Evolutionary conservation across 768 basidiomycete genomes (phyloP), one percentile per base, ranked within the genome.

Genomic region (Boletales sp.): DNA sequence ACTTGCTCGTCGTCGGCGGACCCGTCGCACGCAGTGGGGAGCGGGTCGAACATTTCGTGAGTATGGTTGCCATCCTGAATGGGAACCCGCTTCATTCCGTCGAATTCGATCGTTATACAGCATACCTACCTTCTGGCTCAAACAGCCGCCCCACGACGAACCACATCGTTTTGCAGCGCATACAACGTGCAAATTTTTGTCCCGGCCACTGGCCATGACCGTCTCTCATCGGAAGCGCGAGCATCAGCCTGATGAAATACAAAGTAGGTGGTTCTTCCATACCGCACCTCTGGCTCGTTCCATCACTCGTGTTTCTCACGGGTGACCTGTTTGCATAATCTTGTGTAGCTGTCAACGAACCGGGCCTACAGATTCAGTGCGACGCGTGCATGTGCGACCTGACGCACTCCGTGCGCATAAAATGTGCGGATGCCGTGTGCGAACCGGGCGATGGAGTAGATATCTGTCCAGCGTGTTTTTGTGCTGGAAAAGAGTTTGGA

Each of bases 331-430:
- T 65, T 61, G 65, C 61, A 61, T 69, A 63, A 66, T 56, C 60
- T 48, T 52, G 27, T 57, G 32, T 34, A 87, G 84, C 82, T 56
- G 80, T 89, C 47, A 87, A 82, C 61, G 90, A 92, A 56, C 89
- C 90, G 14, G 90, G 88, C 51, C 74, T 87, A 32, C 84, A 90
- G 62, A 87, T 89, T 57, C 79, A 85, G 56, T 94, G 92, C 73
- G 92, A 94, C 66, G 70, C 81, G 13, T 95, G 94, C 69, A 73
- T 73, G 54, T 81, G 83, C 70, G 93, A 98, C 71, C 79, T 98
- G 57, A 97, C 97, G 4, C 93, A 97, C 65, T 90, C 90, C n/a
- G 83, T 97, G 54, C 87, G 94, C 54, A 92, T 99, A 65, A 94
- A 94, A 70, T 99, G 95, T 65, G 94, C 95, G 30, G 88, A 90